Evolutionary conservation across 176 grass and related monocot genomes (phyloP).

Genomic region (Oryza longistaminata): DNA sequence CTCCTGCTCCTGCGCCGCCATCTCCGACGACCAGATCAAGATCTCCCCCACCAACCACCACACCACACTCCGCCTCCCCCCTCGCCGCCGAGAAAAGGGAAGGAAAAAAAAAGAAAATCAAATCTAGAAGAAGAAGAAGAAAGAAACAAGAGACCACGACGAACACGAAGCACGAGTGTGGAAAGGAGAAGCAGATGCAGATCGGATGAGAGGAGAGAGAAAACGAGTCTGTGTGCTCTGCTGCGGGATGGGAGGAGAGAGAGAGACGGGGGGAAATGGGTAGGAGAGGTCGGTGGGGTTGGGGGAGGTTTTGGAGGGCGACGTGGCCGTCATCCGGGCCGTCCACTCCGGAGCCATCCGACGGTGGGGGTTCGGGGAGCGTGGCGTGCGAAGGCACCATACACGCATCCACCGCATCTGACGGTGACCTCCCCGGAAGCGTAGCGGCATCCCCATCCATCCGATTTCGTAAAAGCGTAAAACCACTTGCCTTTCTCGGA

Average conservation of each 20-base stretch:
- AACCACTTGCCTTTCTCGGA: not conserved
- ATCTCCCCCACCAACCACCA: slow-evolving; percentile 15
- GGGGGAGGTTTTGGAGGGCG: slow-evolving; percentile 3
- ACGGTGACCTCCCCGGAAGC: slow-evolving; percentile 31
- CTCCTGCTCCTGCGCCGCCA: slow-evolving; percentile 48
- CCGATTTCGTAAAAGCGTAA: not conserved
- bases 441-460: slow-evolving; percentile 42
- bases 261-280: not conserved
- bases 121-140: slow-evolving; percentile 4
- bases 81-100: not conserved
- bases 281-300: slow-evolving; percentile 19
- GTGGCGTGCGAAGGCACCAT: slow-evolving; percentile 31
- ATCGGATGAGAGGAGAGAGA: slow-evolving; percentile 34
- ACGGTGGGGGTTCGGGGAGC: slow-evolving; percentile 31
- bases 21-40: slow-evolving; percentile 26
- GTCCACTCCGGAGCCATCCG: slow-evolving; percentile 40
- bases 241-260: not conserved
- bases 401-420: slow-evolving; percentile 44
- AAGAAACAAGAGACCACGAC: not conserved
- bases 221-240: slow-evolving; percentile 17
- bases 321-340: slow-evolving; percentile 15
- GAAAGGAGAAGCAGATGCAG: slow-evolving; percentile 38
- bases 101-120: not conserved
- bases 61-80: not conserved
- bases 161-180: not conserved